Base-by-base conservation (phyloP, 768 basidiomycete species). In the Lactarius deliciosus region DNA sequence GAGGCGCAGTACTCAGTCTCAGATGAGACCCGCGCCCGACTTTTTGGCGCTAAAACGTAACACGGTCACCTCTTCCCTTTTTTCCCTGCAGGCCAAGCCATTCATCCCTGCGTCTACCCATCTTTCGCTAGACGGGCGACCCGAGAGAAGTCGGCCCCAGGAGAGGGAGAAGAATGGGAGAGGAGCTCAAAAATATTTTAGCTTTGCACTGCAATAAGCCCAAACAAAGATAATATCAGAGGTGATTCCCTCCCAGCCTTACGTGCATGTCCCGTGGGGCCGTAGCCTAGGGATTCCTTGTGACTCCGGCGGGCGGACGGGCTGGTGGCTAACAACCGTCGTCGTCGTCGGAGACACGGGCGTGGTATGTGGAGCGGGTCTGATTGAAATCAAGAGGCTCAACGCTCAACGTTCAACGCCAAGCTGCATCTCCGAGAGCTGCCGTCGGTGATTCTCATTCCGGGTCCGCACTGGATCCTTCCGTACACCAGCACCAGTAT, bases 361-460 rank as follows among this genome's bases (percentile, higher is more conserved):
- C 22, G 47, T 50, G 47, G 50, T 50, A 50, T 22, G 22, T 13
- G 50, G 13, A 53, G 50, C 50, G 50, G 22, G 22, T 53, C n/a
- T 50, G 22, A 53, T 25, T 28, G 50, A 47, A 22, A 50, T 50
- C n/a, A 47, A 22, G 10, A 50, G 45, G 45, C 11, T 50, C 50
- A 5, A 59, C 64, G 64, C 32, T 20, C 53, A 10, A 59, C 64
- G 64, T 22, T 20, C 53, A 10, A 25, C 32, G 18, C 22, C 36
- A 45, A 25, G n/a, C 10, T 22, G 45, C 58, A 43, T 13, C n/a
- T 36, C 55, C 54, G 34, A 61, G 36, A 18, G 36, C 38, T 36
- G 40, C 64, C 60, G 60, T 22, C 25, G 43, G 32, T 28, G 7
- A 16, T 55, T 60, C 53, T 60, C 32, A 61, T 47, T 56, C 60